Percentiles rank a stretch among this genome's conserved stretches.
Conservation (phyloP, 2,329 filamentous ascomycete species). For the Fusarium sp. region DNA sequence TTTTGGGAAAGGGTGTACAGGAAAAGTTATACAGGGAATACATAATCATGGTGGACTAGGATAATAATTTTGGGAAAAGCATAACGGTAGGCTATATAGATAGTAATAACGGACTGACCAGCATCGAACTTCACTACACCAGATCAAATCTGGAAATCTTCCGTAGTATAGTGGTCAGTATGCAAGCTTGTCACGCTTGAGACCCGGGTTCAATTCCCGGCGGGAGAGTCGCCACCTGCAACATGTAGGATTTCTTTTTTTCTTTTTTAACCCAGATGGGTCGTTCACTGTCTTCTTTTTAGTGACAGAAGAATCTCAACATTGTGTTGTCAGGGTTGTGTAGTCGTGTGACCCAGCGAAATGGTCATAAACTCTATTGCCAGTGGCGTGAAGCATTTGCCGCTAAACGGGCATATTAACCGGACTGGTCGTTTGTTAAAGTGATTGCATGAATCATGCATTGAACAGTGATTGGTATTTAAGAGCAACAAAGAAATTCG, state of each 20-base stretch:
- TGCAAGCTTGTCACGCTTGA: slow-evolving; percentile 26
- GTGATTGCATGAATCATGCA: slow-evolving; percentile 11
- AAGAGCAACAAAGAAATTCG: not conserved
- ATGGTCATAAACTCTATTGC: slow-evolving; percentile 1
- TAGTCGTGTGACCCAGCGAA: not conserved
- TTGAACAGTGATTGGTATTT: not conserved
- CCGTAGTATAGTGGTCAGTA: slow-evolving; percentile 27
- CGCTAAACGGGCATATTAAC: slow-evolving; percentile 2
- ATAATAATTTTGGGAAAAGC: not conserved
- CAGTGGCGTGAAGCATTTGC: slow-evolving; percentile 4
- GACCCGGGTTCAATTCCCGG: slow-evolving; percentile 27
- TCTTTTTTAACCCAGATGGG: no score
- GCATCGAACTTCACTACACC: slow-evolving; percentile 10
- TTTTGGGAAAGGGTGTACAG: not conserved
- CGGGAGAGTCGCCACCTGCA: slow-evolving; percentile 23
- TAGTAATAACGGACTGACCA: accelerated
- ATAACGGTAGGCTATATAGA: accelerated
- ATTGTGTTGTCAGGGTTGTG: no score
- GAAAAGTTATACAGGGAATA: not conserved
- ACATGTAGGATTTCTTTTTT: not conserved
- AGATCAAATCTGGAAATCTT: slow-evolving; percentile 1
- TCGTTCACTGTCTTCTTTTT: no score
- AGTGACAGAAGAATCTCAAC: no score
- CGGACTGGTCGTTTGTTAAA: not conserved
- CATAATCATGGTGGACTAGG: not conserved